Evolutionary conservation across 495 filamentous ascomycete genomes (phyloP).

Genomic region (Hyaloscypha bicolor): DNA sequence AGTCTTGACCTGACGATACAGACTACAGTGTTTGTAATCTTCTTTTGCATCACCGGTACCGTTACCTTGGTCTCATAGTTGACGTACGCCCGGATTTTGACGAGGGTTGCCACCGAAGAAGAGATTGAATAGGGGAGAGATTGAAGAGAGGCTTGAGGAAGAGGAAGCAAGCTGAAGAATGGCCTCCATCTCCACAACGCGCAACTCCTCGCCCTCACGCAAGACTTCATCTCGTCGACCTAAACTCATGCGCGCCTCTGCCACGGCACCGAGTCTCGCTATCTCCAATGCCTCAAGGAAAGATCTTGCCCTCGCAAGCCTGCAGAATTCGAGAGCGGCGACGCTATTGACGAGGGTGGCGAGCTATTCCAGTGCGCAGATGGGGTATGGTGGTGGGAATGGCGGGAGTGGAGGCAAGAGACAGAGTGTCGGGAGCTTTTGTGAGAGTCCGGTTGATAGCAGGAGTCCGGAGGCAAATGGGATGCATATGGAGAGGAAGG

Average conservation of each 20-base stretch:
- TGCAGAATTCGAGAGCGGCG: slow-evolving; percentile 48
- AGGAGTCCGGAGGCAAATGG: slow-evolving; percentile 13
- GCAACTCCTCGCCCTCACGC: background rate
- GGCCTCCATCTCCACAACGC: background rate
- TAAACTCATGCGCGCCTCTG: slow-evolving; percentile 50
- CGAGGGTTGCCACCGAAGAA: background rate
- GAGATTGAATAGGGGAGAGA: background rate
- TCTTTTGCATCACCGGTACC: too few relatives aligned
- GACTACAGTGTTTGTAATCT: too few relatives aligned
- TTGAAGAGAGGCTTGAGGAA: background rate
- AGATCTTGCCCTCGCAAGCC: slow-evolving; percentile 47
- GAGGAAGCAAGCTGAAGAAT: background rate
- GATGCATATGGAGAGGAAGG: slow-evolving; percentile 32
- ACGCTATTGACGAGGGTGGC: slow-evolving; percentile 55
- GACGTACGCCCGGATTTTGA: too few relatives aligned
- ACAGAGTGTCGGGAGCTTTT: slow-evolving; percentile 20
- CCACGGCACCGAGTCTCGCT: slow-evolving; percentile 57
- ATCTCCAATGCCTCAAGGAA: slow-evolving; percentile 53
- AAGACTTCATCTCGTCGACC: slow-evolving; percentile 38
- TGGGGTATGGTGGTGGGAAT: background rate
- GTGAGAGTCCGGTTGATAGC: slow-evolving; percentile 26
- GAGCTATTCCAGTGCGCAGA: slow-evolving; percentile 36
- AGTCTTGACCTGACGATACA: too few relatives aligned
- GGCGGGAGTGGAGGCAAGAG: background rate
- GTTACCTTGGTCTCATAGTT: too few relatives aligned